A percentile compares a stretch with the other conserved stretches of the same genome.
phyloP scores from a whole-genome alignment of 345 rosid genomes.

The Boechera stricta region DNA sequence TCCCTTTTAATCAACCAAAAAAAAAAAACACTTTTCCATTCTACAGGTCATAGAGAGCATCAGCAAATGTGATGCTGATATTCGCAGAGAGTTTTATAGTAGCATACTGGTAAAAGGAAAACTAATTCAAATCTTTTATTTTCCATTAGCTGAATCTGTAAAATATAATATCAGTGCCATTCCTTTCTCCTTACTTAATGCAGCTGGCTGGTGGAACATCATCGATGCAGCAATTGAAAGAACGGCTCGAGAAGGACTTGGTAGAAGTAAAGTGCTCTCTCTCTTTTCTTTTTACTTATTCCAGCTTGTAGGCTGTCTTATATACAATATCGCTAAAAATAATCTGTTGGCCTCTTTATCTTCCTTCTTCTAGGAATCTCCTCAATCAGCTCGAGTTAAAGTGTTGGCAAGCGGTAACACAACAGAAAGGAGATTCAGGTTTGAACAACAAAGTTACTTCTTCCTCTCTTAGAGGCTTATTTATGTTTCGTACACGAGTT shows the following conservation, averaged over 20 bases:
- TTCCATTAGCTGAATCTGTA: background rate
- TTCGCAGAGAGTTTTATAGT: conserved; percentile 88
- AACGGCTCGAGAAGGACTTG: conserved; percentile 94
- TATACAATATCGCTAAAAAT: background rate
- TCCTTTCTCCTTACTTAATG: conserved; percentile 9
- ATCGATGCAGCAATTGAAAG: conserved; percentile 97
- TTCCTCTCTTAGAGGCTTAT: background rate
- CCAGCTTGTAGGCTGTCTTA: background rate
- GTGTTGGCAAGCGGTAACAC: conserved; percentile 95
- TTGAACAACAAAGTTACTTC: conserved; percentile 3
- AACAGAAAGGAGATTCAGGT: conserved; percentile 51
- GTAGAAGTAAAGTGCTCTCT: conserved; percentile 60
- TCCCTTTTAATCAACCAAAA: background rate
- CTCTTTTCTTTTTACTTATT: background rate
- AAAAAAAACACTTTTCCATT: background rate
- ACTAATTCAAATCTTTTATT: background rate
- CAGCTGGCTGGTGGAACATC: conserved; percentile 98
- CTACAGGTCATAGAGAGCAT: conserved; percentile 91
- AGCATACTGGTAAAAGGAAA: conserved; percentile 73
- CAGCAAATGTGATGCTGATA: conserved; percentile 88
- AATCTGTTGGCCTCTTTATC: background rate
- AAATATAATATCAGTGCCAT: background rate
- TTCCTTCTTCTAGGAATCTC: conserved; percentile 74
- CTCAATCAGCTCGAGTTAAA: conserved; percentile 96
- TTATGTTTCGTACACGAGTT: background rate